These are phyloP conservation scores for Hypomyces rosellus DNA, from an alignment of 2,329 filamentous ascomycete genomes.

Conservation along the genomic window DNA sequence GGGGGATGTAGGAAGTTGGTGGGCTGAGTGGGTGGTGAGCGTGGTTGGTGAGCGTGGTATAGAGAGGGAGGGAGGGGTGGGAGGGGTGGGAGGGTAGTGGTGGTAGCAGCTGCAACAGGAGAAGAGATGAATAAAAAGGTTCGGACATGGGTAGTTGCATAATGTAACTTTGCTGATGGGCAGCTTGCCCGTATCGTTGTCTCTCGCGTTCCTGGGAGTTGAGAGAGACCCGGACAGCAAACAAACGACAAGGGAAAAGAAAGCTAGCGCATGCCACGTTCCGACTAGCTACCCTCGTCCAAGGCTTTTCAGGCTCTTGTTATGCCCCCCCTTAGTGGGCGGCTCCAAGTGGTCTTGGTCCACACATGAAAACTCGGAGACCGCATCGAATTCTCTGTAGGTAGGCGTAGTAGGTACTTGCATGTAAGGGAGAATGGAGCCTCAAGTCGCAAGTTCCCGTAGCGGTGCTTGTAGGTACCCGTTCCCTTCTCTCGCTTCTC, in stretches of 20 bases:
- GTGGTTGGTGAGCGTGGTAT: slow-evolving; percentile 4
- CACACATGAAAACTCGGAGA: slow-evolving; percentile 6
- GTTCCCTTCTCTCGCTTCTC: background rate
- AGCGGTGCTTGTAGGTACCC: no score
- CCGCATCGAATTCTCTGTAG: background rate
- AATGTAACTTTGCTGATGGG: no score
- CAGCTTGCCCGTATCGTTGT: no score
- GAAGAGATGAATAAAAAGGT: slow-evolving; percentile 2
- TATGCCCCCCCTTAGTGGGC: no score
- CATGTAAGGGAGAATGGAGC: background rate
- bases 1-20: slow-evolving; percentile 1
- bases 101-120: no score
- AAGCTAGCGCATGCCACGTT: background rate
- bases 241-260: background rate
- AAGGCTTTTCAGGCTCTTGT: background rate
- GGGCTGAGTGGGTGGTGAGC: background rate
- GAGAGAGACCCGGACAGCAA: background rate
- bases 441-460: background rate
- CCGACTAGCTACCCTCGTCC: background rate
- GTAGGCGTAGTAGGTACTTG: no score
- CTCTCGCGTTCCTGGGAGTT: no score
- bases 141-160: slow-evolving; percentile 4
- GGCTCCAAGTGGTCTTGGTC: no score
- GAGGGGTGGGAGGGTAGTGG: no score
- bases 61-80: no score